Conservation (phyloP, 2,329 filamentous ascomycete genomes). For the Colletotrichum brevisporum region DNA sequence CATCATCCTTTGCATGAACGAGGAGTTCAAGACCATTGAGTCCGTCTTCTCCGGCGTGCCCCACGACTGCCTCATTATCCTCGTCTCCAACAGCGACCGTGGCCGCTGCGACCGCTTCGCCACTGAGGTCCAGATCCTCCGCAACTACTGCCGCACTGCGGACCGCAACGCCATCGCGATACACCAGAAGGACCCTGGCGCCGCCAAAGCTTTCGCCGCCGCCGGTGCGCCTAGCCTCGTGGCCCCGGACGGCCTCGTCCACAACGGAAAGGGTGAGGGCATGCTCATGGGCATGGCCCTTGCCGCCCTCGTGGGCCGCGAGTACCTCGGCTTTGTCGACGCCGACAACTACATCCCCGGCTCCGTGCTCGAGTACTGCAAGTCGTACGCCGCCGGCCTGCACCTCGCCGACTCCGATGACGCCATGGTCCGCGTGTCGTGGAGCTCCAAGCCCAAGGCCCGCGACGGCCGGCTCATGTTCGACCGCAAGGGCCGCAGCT, state of each 20-base stretch:
- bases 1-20: slow-evolving; percentile 29
- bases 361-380: slow-evolving; percentile 26
- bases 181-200: slow-evolving; percentile 22
- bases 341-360: slow-evolving; percentile 30
- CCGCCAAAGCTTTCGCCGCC: not conserved
- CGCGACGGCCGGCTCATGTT: slow-evolving; percentile 11
- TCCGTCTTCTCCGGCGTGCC: slow-evolving; percentile 29
- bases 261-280: slow-evolving; percentile 20
- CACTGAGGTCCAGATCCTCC: not conserved
- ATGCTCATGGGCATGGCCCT: slow-evolving; percentile 26
- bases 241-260: not conserved
- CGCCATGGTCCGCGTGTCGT: slow-evolving; percentile 26
- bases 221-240: not conserved
- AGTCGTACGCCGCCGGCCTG: slow-evolving; percentile 15
- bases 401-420: not conserved
- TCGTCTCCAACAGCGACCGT: slow-evolving; percentile 24
- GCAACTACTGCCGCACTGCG: not conserved
- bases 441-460: slow-evolving; percentile 24
- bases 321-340: slow-evolving; percentile 30
- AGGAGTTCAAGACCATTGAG: slow-evolving; percentile 16
- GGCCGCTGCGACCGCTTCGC: slow-evolving; percentile 6
- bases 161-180: slow-evolving; percentile 22
- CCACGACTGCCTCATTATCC: slow-evolving; percentile 21
- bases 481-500: slow-evolving; percentile 15
- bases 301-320: slow-evolving; percentile 10